Conservation (phyloP, 495 filamentous ascomycete species). For the Tuber indicum region DNA sequence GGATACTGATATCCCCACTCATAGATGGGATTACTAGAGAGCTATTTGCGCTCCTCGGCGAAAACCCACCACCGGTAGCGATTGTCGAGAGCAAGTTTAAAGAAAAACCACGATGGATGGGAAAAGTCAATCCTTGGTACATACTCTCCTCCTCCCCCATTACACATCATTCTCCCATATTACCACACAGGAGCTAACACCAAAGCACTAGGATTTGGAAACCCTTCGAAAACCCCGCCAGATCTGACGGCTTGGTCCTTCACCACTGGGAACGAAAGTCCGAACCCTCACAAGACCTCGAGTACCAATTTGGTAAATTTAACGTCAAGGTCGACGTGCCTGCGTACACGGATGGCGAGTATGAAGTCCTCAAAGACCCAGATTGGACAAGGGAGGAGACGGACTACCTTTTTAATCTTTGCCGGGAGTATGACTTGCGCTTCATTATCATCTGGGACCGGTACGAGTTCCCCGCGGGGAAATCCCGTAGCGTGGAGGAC, state of each 20-base stretch:
- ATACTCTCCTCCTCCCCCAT: background rate
- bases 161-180: background rate
- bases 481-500: constrained; percentile 70
- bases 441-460: constrained; percentile 92
- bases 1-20: constrained; percentile 46
- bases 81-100: constrained; percentile 62
- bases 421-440: constrained; percentile 68
- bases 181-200: constrained; percentile 6
- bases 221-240: constrained; percentile 56
- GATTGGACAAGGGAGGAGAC: constrained; percentile 91
- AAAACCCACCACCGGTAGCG: constrained; percentile 62
- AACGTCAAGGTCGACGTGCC: constrained; percentile 71
- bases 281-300: constrained; percentile 40
- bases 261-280: constrained; percentile 53
- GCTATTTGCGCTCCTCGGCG: constrained; percentile 59
- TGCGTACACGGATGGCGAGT: constrained; percentile 77
- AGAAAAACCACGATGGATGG: constrained; percentile 55
- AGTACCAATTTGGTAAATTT: constrained; percentile 68
- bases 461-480: constrained; percentile 59
- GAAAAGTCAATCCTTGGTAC: constrained; percentile 55
- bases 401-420: constrained; percentile 73
- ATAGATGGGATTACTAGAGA: constrained; percentile 70
- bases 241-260: constrained; percentile 52
- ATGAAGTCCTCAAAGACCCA: constrained; percentile 63
- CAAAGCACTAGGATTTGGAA: constrained; percentile 47